These are phyloP conservation scores for Forsythia viridissima DNA, from an alignment of 257 asterid species.

Conservation along the genomic window DNA sequence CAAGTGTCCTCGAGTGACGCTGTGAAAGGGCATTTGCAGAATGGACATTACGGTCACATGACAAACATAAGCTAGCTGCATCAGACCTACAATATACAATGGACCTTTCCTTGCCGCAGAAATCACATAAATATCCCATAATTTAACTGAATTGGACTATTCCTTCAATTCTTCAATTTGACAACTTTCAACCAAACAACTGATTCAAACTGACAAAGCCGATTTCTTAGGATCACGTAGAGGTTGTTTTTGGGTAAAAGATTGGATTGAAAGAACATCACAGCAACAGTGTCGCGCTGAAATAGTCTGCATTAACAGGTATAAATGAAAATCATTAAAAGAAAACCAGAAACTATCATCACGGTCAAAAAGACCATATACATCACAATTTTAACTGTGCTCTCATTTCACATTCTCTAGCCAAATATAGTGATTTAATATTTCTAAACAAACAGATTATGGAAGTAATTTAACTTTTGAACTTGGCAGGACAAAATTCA, in stretches of 20 bases:
- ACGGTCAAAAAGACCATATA: background rate
- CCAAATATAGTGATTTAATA: too few species aligned
- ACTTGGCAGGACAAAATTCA: background rate
- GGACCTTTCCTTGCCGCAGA: slow-evolving; percentile 55
- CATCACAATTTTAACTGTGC: background rate
- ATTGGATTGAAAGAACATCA: slow-evolving; percentile 9
- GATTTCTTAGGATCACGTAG: background rate
- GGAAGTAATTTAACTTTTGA: background rate
- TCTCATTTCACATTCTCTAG: slow-evolving; percentile 15
- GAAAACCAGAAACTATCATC: slow-evolving; percentile 3
- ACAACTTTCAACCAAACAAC: background rate
- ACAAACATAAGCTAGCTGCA: slow-evolving; percentile 56
- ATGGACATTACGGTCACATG: slow-evolving; percentile 59
- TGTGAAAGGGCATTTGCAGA: slow-evolving; percentile 58
- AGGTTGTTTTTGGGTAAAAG: slow-evolving; percentile 12
- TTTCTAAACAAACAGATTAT: too few species aligned
- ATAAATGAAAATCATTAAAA: background rate
- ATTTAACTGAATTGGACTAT: slow-evolving; percentile 1
- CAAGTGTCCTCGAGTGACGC: slow-evolving; percentile 58
- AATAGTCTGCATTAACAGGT: slow-evolving; percentile 30
- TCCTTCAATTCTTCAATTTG: slow-evolving; percentile 2
- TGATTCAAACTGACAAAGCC: slow-evolving; percentile 3
- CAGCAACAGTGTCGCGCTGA: slow-evolving; percentile 14
- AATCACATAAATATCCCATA: slow-evolving; percentile 60
- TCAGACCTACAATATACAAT: slow-evolving; percentile 55